Percentiles rank a stretch among this genome's conserved stretches.
Conservation (phyloP, 805 yeast species). For the Candida mattraensis region DNA sequence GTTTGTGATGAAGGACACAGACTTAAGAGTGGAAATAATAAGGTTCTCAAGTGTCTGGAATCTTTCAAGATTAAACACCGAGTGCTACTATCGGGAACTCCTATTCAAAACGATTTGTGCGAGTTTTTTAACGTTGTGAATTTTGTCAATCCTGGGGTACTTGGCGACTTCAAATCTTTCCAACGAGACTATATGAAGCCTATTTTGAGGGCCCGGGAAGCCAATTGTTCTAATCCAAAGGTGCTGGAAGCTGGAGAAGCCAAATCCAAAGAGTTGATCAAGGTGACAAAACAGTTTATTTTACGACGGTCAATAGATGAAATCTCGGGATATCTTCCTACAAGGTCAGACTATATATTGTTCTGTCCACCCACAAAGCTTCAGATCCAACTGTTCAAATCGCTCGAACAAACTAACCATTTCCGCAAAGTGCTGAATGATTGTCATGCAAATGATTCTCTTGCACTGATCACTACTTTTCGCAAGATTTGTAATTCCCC, state of each 20-base stretch:
- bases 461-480: constrained; percentile 69
- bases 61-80: constrained; percentile 53
- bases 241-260: constrained; percentile 57
- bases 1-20: constrained; percentile 97
- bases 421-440: constrained; percentile 34
- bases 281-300: constrained; percentile 63
- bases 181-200: constrained; percentile 68
- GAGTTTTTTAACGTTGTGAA: constrained; percentile 82
- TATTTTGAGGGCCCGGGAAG: constrained; percentile 68
- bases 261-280: constrained; percentile 61
- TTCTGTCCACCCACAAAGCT: constrained; percentile 72
- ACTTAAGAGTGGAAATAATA: constrained; percentile 71
- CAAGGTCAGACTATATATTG: constrained; percentile 71
- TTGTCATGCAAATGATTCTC: constrained; percentile 41
- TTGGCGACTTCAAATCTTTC: constrained; percentile 60
- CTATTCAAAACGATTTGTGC: constrained; percentile 81
- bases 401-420: constrained; percentile 42
- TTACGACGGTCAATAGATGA: constrained; percentile 71
- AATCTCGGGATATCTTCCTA: constrained; percentile 57
- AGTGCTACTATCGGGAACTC: constrained; percentile 63
- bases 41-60: constrained; percentile 64
- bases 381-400: constrained; percentile 57
- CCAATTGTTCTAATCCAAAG: constrained; percentile 50
- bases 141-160: constrained; percentile 79
- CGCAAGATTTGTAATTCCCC: constrained; percentile 88